Evolutionary conservation across 768 basidiomycete species (phyloP).

Genomic region (Macrolepiota albuminosa): DNA sequence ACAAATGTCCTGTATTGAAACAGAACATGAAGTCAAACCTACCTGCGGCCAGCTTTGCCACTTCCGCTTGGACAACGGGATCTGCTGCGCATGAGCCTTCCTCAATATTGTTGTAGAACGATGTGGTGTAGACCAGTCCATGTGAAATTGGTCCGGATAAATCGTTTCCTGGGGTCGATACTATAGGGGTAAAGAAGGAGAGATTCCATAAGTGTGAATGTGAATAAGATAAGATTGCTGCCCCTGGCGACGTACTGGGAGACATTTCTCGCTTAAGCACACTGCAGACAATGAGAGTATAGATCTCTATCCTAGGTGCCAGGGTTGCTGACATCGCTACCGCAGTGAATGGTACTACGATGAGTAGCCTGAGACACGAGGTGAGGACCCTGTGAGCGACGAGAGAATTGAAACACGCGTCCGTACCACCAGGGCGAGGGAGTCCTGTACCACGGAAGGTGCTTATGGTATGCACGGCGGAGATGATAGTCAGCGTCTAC

Average conservation of each 20-base stretch:
- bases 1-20: too few relatives aligned
- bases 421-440: constrained; percentile 72
- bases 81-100: constrained; percentile 51
- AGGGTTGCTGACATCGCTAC: constrained; percentile 52
- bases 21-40: constrained; percentile 16
- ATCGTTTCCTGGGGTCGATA: neutral
- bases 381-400: neutral
- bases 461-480: constrained; percentile 5
- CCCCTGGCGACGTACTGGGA: constrained; percentile 19
- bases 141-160: neutral
- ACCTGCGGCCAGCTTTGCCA: constrained; percentile 64
- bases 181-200: neutral
- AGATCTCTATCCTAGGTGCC: constrained; percentile 71
- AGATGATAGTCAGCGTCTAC: constrained; percentile 21
- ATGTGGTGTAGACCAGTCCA: neutral
- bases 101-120: neutral
- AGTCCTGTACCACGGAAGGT: constrained; percentile 68
- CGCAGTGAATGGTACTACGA: constrained; percentile 46
- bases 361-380: constrained; percentile 48
- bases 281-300: constrained; percentile 69
- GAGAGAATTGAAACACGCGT: neutral
- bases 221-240: neutral
- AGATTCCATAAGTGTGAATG: neutral
- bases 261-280: constrained; percentile 58
- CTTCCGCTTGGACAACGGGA: constrained; percentile 68